Evolutionary conservation across 2,329 filamentous ascomycete genomes (phyloP).

Genomic region (Trichophyton rubrum): DNA sequence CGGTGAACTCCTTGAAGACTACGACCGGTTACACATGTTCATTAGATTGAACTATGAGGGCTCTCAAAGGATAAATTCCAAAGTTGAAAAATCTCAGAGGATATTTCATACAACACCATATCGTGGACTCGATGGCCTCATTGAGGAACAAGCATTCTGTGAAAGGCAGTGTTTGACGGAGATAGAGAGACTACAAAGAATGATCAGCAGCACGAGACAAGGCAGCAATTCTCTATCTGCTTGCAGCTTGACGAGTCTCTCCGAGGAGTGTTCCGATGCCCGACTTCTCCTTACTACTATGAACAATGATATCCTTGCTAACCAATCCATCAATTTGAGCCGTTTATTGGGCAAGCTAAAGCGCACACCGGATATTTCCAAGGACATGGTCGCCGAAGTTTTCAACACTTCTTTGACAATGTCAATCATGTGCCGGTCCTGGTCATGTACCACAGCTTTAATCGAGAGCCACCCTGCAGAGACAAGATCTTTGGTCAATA

Average conservation of each 20-base stretch:
- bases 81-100: not conserved
- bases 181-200: not conserved
- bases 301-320: not conserved
- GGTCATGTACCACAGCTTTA: not conserved
- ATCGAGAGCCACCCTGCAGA: not conserved
- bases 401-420: not conserved
- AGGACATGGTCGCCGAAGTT: not conserved
- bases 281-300: not conserved
- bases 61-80: constrained; percentile 11
- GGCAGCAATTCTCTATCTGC: not conserved
- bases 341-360: not conserved
- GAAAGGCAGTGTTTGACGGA: constrained; percentile 1
- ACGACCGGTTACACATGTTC: constrained; percentile 13
- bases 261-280: not conserved
- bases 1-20: constrained; percentile 10
- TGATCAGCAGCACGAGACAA: not conserved
- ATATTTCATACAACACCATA: not conserved
- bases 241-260: not conserved
- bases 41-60: constrained; percentile 15
- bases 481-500: no score
- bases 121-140: not conserved
- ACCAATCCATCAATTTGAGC: not conserved
- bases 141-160: not conserved
- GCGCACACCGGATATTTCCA: not conserved
- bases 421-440: not conserved